Conservation (phyloP, 352 stramenopile genomes). For the Phytophthora constricta region DNA sequence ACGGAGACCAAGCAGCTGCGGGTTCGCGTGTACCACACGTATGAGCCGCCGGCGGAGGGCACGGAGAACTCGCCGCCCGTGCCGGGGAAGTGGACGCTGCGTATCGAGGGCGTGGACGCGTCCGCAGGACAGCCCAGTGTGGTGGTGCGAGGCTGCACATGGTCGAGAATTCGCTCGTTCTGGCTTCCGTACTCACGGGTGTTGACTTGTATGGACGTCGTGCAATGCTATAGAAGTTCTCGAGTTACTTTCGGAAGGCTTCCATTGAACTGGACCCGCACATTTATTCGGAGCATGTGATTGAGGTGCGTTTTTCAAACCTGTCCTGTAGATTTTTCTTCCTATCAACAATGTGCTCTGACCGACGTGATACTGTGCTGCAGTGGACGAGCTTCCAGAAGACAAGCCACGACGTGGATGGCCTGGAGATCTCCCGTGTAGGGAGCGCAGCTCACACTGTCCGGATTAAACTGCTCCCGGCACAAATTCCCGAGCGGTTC, state of each 20-base stretch:
- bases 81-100: slow-evolving; percentile 68
- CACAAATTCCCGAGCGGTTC: slow-evolving; percentile 64
- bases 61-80: slow-evolving; percentile 34
- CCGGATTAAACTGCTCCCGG: slow-evolving; percentile 71
- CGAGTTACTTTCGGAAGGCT: slow-evolving; percentile 78
- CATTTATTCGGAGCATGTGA: slow-evolving; percentile 70
- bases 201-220: slow-evolving; percentile 4
- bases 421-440: slow-evolving; percentile 56
- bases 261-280: slow-evolving; percentile 77
- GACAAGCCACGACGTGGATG: slow-evolving; percentile 64
- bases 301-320: slow-evolving; percentile 47
- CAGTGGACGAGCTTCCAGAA: slow-evolving; percentile 86
- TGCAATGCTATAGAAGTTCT: slow-evolving; percentile 61
- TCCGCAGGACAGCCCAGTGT: slow-evolving; percentile 31
- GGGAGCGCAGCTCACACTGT: slow-evolving; percentile 63
- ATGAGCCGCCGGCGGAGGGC: slow-evolving; percentile 49
- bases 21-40: slow-evolving; percentile 71
- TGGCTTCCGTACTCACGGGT: not conserved
- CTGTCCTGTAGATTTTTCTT: not conserved
- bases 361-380: not conserved
- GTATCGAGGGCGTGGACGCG: slow-evolving; percentile 61
- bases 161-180: slow-evolving; percentile 1
- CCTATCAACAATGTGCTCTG: not conserved
- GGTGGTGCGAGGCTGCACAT: slow-evolving; percentile 38
- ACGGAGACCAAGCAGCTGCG: slow-evolving; percentile 64